Evolutionary conservation across 2,329 filamentous ascomycete species (phyloP).

Genomic region (Diaporthe aspalathi): DNA sequence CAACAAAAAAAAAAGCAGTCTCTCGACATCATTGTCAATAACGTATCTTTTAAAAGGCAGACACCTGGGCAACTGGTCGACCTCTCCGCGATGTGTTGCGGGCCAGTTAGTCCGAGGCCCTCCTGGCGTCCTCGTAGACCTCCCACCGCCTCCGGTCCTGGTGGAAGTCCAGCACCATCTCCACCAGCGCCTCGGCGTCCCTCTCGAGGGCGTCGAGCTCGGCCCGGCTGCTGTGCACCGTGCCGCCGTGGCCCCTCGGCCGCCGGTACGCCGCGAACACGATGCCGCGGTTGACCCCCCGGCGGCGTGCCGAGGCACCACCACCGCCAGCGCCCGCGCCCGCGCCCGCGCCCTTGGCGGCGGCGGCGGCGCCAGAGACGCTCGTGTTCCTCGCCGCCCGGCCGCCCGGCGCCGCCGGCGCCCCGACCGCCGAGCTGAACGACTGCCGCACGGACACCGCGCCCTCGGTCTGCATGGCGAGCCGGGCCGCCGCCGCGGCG

Average conservation of each 20-base stretch:
- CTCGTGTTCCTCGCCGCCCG: background rate
- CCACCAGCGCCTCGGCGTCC: constrained; percentile 65
- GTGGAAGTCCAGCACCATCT: constrained; percentile 64
- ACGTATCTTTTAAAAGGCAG: background rate
- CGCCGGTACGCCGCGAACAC: constrained; percentile 68
- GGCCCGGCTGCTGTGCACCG: constrained; percentile 50
- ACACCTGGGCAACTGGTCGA: too few relatives aligned
- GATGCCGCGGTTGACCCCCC: constrained; percentile 61
- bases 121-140: constrained; percentile 25
- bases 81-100: background rate
- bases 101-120: constrained; percentile 12
- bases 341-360: too few relatives aligned
- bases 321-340: background rate
- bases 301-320: background rate
- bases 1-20: constrained; percentile 14
- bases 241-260: constrained; percentile 53
- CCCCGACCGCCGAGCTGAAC: background rate
- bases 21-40: background rate
- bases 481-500: background rate
- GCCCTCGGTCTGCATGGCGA: background rate
- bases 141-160: constrained; percentile 36
- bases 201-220: constrained; percentile 60
- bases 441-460: constrained; percentile 1
- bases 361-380: too few relatives aligned
- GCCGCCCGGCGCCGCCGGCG: constrained; percentile 18